phyloP scores from a whole-genome alignment of 768 basidiomycete species.

The Hydnomerulius pinastri region DNA sequence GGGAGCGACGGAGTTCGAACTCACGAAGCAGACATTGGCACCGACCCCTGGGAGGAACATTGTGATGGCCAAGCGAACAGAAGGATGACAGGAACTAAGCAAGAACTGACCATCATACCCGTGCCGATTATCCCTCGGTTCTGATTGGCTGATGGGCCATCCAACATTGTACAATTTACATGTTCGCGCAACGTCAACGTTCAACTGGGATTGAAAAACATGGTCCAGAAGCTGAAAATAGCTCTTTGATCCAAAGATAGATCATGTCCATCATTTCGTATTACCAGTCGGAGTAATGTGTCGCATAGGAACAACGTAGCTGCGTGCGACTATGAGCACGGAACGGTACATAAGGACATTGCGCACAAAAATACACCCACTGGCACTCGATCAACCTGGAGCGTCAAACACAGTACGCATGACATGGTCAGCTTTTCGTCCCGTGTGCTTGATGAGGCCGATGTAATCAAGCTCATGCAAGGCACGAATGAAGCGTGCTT shows the following conservation, averaged over 20 bases:
- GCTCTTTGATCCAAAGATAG: background rate
- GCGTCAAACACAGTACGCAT: constrained; percentile 64
- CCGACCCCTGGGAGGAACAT: background rate
- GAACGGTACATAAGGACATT: background rate
- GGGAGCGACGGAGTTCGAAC: constrained; percentile 35
- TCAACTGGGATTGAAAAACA: background rate
- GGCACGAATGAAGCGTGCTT: constrained; percentile 77
- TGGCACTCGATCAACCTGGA: constrained; percentile 9
- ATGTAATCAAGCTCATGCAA: constrained; percentile 82
- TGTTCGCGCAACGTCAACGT: background rate
- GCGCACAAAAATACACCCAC: constrained; percentile 17
- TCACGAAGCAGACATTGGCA: background rate
- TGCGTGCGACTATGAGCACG: background rate
- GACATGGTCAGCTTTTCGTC: constrained; percentile 77
- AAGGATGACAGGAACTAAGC: no score
- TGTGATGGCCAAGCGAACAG: no score
- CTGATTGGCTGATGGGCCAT: background rate
- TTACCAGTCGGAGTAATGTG: background rate
- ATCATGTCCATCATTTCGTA: no score
- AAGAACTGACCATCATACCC: no score
- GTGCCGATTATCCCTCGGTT: background rate
- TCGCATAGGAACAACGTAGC: background rate
- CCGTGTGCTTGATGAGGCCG: constrained; percentile 79
- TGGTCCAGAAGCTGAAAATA: background rate
- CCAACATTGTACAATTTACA: constrained; percentile 1